Percentiles rank a stretch among this genome's conserved stretches.
These are phyloP conservation scores for Fusarium sp. DNA, from an alignment of 2,329 filamentous ascomycete species.

Conservation along the genomic window DNA sequence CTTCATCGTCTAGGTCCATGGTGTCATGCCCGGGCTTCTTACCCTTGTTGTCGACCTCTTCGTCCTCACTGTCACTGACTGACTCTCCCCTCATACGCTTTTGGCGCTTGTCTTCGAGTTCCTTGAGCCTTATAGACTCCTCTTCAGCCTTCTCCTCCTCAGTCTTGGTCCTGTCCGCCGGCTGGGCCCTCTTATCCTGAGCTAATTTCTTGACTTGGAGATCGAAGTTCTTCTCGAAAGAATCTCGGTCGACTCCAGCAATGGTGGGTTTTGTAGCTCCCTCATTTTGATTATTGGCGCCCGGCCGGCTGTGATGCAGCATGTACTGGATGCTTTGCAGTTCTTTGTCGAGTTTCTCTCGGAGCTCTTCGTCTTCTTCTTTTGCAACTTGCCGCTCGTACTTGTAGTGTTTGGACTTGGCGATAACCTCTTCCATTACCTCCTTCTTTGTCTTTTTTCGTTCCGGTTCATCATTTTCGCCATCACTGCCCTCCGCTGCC, in stretches of 20 bases:
- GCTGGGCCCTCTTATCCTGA: constrained; percentile 85
- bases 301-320: constrained; percentile 66
- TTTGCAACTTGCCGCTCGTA: constrained; percentile 93
- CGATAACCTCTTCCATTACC: constrained; percentile 97
- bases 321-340: constrained; percentile 81
- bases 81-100: constrained; percentile 89
- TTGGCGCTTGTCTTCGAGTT: constrained; percentile 84
- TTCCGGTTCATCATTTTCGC: constrained; percentile 73
- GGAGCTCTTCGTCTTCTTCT: constrained; percentile 91
- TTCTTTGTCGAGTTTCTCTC: constrained; percentile 86
- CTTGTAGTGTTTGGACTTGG: constrained; percentile 96
- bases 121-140: constrained; percentile 79
- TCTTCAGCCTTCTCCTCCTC: constrained; percentile 86
- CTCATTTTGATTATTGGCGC: constrained; percentile 50
- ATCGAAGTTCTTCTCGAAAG: constrained; percentile 90
- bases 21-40: constrained; percentile 54
- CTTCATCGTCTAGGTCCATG: constrained; percentile 57
- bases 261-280: constrained; percentile 49
- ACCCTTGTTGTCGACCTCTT: constrained; percentile 58
- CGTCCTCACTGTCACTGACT: constrained; percentile 74
- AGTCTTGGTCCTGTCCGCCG: constrained; percentile 89
- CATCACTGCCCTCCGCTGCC: constrained; percentile 60
- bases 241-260: constrained; percentile 71
- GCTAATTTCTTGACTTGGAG: constrained; percentile 83
- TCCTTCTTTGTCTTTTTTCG: constrained; percentile 96